Percentiles rank a stretch among this genome's conserved stretches.
phyloP scores from a whole-genome alignment of 805 yeast genomes.

The Schizosaccharomyces japonicus region DNA sequence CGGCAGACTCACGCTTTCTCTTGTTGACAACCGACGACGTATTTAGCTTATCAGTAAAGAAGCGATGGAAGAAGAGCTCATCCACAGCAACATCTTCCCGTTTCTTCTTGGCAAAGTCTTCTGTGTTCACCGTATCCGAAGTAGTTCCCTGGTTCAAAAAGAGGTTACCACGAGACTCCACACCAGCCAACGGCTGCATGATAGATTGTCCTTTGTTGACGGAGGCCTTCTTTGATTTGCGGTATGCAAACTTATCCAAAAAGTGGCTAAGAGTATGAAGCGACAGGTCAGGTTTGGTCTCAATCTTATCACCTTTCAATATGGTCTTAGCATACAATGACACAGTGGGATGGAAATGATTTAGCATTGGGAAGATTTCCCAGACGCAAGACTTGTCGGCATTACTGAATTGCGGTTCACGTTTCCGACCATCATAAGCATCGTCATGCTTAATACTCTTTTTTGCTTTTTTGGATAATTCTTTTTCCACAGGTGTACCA shows the following conservation, averaged over 20 bases:
- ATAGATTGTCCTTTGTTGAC: constrained; percentile 66
- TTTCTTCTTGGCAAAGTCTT: constrained; percentile 42
- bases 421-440: constrained; percentile 59
- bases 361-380: constrained; percentile 54
- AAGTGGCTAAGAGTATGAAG: constrained; percentile 71
- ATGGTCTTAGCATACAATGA: constrained; percentile 51
- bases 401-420: constrained; percentile 83
- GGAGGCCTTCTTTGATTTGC: constrained; percentile 63
- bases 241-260: constrained; percentile 84
- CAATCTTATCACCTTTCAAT: constrained; percentile 20
- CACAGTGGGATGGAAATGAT: constrained; percentile 84
- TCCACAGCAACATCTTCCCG: constrained; percentile 21
- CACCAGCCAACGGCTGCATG: constrained; percentile 83
- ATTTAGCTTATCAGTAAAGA: constrained; percentile 38
- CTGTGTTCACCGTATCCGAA: constrained; percentile 37
- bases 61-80: constrained; percentile 52
- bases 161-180: constrained; percentile 8
- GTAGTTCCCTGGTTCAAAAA: constrained; percentile 18
- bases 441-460: constrained; percentile 4
- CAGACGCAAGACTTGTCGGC: constrained; percentile 64
- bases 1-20: constrained; percentile 10
- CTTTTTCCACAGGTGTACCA: constrained; percentile 8
- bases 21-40: constrained; percentile 15
- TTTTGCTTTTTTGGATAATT: constrained; percentile 8
- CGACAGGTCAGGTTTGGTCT: constrained; percentile 70